A percentile compares a stretch with the other conserved stretches of the same genome.
These are phyloP conservation scores for Akanthomyces dipterigenus DNA, from an alignment of 2,329 filamentous ascomycete species.

Conservation along the genomic window DNA sequence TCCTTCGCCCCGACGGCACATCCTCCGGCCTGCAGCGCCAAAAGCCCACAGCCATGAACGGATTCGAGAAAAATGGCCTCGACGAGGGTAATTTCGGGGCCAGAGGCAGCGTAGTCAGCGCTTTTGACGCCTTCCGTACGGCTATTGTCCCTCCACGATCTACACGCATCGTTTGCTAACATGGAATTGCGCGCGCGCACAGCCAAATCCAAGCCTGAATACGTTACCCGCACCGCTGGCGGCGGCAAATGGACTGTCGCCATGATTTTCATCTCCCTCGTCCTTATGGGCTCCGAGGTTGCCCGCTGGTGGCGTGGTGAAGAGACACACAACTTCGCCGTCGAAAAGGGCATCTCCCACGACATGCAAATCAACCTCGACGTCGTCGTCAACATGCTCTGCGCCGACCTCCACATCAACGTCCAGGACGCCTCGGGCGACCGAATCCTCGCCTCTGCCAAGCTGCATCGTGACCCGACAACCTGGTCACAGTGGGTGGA, in stretches of 20 bases:
- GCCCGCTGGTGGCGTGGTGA: slow-evolving; percentile 75
- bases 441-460: slow-evolving; percentile 72
- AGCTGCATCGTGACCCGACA: slow-evolving; percentile 70
- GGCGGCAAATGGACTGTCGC: slow-evolving; percentile 92
- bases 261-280: slow-evolving; percentile 65
- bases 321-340: slow-evolving; percentile 84
- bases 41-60: slow-evolving; percentile 56
- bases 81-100: slow-evolving; percentile 77
- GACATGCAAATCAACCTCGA: slow-evolving; percentile 92
- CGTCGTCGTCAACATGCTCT: slow-evolving; percentile 84
- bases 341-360: slow-evolving; percentile 86
- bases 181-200: slow-evolving; percentile 4
- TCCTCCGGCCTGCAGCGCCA: slow-evolving; percentile 3
- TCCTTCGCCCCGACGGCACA: neutral
- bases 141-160: neutral
- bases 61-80: slow-evolving; percentile 58
- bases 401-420: slow-evolving; percentile 85
- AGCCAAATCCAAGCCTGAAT: slow-evolving; percentile 96
- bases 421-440: slow-evolving; percentile 94
- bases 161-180: neutral
- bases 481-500: slow-evolving; percentile 78
- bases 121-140: slow-evolving; percentile 96
- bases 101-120: slow-evolving; percentile 64
- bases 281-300: slow-evolving; percentile 74
- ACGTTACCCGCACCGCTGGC: slow-evolving; percentile 73